phyloP scores from a whole-genome alignment of 1,284 basidiomycete genomes.

The Bondarzewia mesenterica region DNA sequence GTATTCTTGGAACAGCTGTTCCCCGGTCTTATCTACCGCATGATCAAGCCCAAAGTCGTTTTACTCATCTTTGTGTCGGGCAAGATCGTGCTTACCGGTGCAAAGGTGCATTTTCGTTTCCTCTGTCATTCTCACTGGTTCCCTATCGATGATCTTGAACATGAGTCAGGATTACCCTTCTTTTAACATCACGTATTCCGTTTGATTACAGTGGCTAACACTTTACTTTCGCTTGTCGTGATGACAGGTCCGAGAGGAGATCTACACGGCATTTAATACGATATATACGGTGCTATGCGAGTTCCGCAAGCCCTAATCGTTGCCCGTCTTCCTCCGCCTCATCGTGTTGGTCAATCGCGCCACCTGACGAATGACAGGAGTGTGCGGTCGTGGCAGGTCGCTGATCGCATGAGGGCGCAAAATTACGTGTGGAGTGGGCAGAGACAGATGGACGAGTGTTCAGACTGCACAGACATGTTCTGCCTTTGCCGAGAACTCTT shows the following conservation, averaged over 20 bases:
- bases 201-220: constrained; percentile 29
- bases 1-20: constrained; percentile 61
- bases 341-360: neutral
- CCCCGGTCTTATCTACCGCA: constrained; percentile 98
- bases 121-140: neutral
- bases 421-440: neutral
- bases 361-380: neutral
- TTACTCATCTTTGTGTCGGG: constrained; percentile 98
- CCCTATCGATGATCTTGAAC: constrained; percentile 15
- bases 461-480: neutral
- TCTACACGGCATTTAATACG: constrained; percentile 98
- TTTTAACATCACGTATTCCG: constrained; percentile 10
- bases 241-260: constrained; percentile 90
- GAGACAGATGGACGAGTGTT: neutral
- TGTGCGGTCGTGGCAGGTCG: neutral
- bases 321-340: neutral
- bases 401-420: neutral
- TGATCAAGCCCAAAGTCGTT: constrained; percentile 99
- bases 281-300: constrained; percentile 95
- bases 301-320: constrained; percentile 69
- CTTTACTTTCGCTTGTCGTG: constrained; percentile 17
- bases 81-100: constrained; percentile 98
- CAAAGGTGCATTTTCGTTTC: constrained; percentile 65
- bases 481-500: neutral
- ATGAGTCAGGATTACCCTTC: neutral